Conservation (phyloP, 257 asterid species). For the Rauvolfia tetraphylla region DNA sequence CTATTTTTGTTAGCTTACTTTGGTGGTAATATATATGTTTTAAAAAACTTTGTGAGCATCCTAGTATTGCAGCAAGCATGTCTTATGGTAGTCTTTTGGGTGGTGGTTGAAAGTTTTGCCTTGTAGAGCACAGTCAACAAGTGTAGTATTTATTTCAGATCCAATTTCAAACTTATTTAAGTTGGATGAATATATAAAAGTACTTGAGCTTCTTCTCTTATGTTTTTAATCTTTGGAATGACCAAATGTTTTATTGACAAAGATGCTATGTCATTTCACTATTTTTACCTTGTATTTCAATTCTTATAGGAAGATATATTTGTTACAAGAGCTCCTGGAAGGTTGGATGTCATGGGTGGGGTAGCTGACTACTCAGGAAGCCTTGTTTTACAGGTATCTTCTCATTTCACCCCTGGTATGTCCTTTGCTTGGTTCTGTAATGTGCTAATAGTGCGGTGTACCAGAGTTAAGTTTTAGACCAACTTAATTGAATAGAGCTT, state of each 20-base stretch:
- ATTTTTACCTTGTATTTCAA: neutral
- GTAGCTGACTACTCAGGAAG: slow-evolving; percentile 99
- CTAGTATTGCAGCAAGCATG: neutral
- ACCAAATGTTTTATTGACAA: neutral
- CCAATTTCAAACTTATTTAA: neutral
- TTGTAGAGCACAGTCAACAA: neutral
- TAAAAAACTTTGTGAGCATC: neutral
- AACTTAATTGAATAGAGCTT: neutral
- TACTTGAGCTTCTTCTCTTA: neutral
- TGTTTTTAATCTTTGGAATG: neutral
- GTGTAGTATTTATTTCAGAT: neutral
- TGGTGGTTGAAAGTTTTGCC: neutral
- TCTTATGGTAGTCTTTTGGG: neutral
- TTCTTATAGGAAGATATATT: slow-evolving; percentile 68
- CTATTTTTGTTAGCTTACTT: neutral
- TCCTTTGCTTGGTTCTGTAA: neutral
- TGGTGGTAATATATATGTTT: neutral
- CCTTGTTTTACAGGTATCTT: slow-evolving; percentile 87
- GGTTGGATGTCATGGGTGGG: slow-evolving; percentile 99
- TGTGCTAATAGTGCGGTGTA: neutral
- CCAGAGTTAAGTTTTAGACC: neutral
- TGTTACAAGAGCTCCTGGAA: slow-evolving; percentile 98
- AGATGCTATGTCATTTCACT: neutral
- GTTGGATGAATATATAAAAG: neutral
- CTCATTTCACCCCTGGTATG: neutral